Evolutionary conservation across 2,329 filamentous ascomycete genomes (phyloP).

Genomic region (Sporothrix euskadiensis): DNA sequence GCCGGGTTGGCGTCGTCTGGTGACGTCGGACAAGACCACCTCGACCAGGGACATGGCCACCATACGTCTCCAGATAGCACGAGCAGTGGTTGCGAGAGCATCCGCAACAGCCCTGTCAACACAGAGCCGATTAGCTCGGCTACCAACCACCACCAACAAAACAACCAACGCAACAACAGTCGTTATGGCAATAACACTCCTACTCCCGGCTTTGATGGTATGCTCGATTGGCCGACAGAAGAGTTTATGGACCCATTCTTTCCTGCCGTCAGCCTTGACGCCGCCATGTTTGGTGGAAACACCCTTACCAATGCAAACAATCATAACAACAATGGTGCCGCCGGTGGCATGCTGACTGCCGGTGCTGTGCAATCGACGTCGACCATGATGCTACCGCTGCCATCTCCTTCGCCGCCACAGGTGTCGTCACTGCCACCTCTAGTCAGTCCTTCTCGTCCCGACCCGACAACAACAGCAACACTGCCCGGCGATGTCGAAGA

Average conservation of each 20-base stretch:
- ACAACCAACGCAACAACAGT: background rate
- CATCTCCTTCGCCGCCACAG: background rate
- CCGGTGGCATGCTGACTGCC: background rate
- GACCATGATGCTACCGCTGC: background rate
- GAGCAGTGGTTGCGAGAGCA: background rate
- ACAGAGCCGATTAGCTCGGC: conserved; percentile 8
- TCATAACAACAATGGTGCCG: background rate
- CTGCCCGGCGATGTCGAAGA: conserved; percentile 7
- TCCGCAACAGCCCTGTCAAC: background rate
- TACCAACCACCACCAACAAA: background rate
- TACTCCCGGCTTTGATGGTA: conserved; percentile 3
- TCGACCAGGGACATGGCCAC: background rate
- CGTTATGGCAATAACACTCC: conserved; percentile 1
- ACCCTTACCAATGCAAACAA: background rate
- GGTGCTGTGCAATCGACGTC: background rate
- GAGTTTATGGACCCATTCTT: conserved; percentile 22
- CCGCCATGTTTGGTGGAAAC: conserved; percentile 4
- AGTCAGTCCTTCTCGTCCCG: background rate
- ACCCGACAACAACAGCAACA: background rate
- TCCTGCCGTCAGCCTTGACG: conserved; percentile 6
- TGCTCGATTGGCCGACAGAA: conserved; percentile 7
- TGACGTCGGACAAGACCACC: background rate
- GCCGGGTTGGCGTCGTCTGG: background rate
- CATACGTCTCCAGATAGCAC: background rate
- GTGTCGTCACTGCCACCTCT: background rate